Conservation (phyloP, 2,329 filamentous ascomycete genomes). For the Polytolypa hystricis region DNA sequence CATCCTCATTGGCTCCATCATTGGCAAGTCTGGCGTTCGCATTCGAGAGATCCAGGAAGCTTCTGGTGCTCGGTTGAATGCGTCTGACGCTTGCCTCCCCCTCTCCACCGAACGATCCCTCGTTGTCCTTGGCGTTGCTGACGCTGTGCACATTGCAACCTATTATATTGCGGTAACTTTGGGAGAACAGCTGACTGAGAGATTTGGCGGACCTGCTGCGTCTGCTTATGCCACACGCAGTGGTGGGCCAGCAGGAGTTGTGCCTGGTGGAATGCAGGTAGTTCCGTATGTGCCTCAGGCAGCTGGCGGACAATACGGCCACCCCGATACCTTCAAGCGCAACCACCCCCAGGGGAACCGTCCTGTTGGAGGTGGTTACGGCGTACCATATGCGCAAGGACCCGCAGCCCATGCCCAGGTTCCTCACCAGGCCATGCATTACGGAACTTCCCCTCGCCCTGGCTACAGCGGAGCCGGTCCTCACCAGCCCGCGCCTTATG, state of each 20-base stretch:
- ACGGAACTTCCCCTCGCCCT: slow-evolving; percentile 61
- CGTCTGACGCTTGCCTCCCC: slow-evolving; percentile 87
- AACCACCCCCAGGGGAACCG: slow-evolving; percentile 64
- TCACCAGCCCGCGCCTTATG: slow-evolving; percentile 62
- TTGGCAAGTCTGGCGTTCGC: slow-evolving; percentile 88
- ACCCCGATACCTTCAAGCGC: slow-evolving; percentile 71
- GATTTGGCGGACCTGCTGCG: slow-evolving; percentile 87
- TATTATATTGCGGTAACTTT: slow-evolving; percentile 99
- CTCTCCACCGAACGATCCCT: slow-evolving; percentile 95
- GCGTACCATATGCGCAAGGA: slow-evolving; percentile 60
- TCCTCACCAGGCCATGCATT: slow-evolving; percentile 62
- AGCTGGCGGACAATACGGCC: slow-evolving; percentile 82
- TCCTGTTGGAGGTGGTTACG: slow-evolving; percentile 63
- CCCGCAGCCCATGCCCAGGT: slow-evolving; percentile 44
- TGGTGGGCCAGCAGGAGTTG: slow-evolving; percentile 81
- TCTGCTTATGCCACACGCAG: slow-evolving; percentile 97
- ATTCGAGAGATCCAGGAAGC: slow-evolving; percentile 98
- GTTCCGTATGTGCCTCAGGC: slow-evolving; percentile 96
- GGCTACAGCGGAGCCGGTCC: slow-evolving; percentile 72
- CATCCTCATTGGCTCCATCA: slow-evolving; percentile 95
- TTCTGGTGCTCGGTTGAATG: slow-evolving; percentile 90
- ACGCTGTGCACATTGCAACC: slow-evolving; percentile 96
- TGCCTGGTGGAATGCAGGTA: slow-evolving; percentile 96
- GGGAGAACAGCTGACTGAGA: slow-evolving; percentile 90
- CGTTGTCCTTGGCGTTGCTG: slow-evolving; percentile 92